Evolutionary conservation across 257 asterid species (phyloP).

Genomic region (Voacanga thouarsii): DNA sequence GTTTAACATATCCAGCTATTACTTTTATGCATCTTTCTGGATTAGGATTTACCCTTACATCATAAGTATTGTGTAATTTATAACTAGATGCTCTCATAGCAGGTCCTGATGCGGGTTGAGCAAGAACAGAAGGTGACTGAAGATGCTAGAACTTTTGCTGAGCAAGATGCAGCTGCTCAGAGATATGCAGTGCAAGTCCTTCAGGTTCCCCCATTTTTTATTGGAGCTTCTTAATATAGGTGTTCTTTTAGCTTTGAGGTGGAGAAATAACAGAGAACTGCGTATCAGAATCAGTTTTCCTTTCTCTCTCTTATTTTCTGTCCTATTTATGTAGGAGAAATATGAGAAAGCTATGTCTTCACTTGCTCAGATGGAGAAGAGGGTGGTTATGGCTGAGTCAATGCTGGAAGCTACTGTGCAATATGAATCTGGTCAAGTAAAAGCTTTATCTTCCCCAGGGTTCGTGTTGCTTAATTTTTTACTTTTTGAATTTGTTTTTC

Average conservation of each 20-base stretch:
- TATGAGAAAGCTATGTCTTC: constrained; percentile 53
- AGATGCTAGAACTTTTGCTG: constrained; percentile 72
- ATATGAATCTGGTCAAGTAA: constrained; percentile 78
- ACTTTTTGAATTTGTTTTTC: neutral
- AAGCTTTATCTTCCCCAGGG: constrained; percentile 74
- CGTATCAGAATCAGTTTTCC: neutral
- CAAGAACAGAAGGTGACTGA: constrained; percentile 80
- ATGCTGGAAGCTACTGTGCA: constrained; percentile 85
- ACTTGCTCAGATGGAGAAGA: constrained; percentile 67
- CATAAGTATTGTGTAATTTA: constrained; percentile 9
- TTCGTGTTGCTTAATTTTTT: constrained; percentile 12
- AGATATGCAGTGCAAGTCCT: constrained; percentile 44
- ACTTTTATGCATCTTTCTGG: neutral
- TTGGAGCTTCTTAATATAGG: constrained; percentile 7
- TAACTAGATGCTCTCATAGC: constrained; percentile 23
- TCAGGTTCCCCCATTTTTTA: constrained; percentile 45
- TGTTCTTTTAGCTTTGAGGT: neutral
- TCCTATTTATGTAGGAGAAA: constrained; percentile 52
- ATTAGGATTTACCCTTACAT: constrained; percentile 13
- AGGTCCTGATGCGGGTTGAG: constrained; percentile 87
- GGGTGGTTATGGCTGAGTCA: constrained; percentile 87
- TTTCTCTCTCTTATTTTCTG: neutral
- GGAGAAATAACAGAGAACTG: neutral
- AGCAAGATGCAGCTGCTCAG: constrained; percentile 72
- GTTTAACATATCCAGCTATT: constrained; percentile 28